A percentile compares a stretch with the other conserved stretches of the same genome.
Conservation (phyloP, 163 green algal species). For the Chlorella variabilis region DNA sequence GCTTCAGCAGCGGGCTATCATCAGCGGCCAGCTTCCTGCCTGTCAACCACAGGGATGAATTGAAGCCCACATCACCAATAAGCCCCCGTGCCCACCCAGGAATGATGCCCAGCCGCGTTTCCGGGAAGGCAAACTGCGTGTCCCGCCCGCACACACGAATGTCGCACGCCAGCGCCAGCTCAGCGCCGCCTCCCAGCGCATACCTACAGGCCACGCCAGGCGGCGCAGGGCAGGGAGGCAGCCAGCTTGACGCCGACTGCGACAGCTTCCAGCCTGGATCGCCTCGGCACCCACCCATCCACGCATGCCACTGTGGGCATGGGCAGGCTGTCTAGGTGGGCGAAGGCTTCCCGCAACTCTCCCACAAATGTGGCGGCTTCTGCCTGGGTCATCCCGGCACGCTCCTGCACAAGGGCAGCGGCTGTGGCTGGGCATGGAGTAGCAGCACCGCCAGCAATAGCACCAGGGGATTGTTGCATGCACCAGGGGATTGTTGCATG, state of each 20-base stretch:
- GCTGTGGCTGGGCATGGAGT: neutral
- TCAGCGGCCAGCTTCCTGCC: no score
- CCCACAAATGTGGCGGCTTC: conserved; percentile 82
- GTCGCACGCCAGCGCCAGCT: conserved; percentile 91
- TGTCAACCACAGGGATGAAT: no score
- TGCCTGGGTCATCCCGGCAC: conserved; percentile 71
- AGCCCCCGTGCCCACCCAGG: conserved; percentile 62
- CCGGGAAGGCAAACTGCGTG: conserved; percentile 73
- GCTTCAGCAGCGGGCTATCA: neutral
- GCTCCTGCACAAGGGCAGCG: conserved; percentile 56
- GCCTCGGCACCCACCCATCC: conserved; percentile 30
- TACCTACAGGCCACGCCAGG: conserved; percentile 24
- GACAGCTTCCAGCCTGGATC: no score
- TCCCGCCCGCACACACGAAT: conserved; percentile 65
- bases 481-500: no score
- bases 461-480: no score
- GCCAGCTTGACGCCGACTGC: neutral
- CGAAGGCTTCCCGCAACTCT: conserved; percentile 73
- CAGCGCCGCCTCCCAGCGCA: conserved; percentile 86
- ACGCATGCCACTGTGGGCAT: conserved; percentile 84
- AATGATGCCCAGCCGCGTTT: conserved; percentile 88
- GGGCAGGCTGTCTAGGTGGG: conserved; percentile 72
- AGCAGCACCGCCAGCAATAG: neutral
- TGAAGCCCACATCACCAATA: neutral
- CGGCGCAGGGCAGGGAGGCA: neutral